These are phyloP conservation scores for Castanea sativa DNA, from an alignment of 306 rosid species.

Conservation along the genomic window DNA sequence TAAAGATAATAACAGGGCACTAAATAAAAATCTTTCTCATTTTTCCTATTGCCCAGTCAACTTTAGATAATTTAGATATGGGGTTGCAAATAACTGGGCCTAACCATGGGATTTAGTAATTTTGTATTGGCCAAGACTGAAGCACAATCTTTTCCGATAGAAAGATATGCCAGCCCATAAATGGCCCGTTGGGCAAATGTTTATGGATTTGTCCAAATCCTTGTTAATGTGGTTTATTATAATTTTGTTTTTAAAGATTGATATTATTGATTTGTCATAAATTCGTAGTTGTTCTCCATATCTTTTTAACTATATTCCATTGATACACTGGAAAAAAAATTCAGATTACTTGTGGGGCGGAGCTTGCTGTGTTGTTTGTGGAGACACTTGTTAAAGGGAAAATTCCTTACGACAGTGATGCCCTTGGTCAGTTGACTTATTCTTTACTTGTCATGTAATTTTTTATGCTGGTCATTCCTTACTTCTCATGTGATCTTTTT, in stretches of 20 bases:
- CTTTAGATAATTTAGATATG: not conserved
- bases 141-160: not conserved
- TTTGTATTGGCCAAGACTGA: not conserved
- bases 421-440: slow-evolving; percentile 60
- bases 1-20: not conserved
- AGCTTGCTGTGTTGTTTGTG: slow-evolving; percentile 85
- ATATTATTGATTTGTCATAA: not conserved
- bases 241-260: not conserved
- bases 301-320: not conserved
- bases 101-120: slow-evolving; percentile 9
- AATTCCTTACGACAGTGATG: slow-evolving; percentile 57
- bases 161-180: not conserved
- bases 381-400: slow-evolving; percentile 82
- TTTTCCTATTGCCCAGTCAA: not conserved
- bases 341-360: slow-evolving; percentile 95
- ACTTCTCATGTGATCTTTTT: slow-evolving; percentile 1
- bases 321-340: slow-evolving; percentile 11
- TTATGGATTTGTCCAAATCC: not conserved
- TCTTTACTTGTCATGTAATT: slow-evolving; percentile 25
- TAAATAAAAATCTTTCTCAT: not conserved
- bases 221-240: not conserved
- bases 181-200: not conserved
- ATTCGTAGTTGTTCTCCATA: slow-evolving; percentile 13
- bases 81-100: slow-evolving; percentile 14
- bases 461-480: slow-evolving; percentile 9